Percentiles rank a stretch among this genome's conserved stretches.
These are phyloP conservation scores for Colletotrichum orbiculare DNA, from an alignment of 2,329 filamentous ascomycete species.

Conservation along the genomic window DNA sequence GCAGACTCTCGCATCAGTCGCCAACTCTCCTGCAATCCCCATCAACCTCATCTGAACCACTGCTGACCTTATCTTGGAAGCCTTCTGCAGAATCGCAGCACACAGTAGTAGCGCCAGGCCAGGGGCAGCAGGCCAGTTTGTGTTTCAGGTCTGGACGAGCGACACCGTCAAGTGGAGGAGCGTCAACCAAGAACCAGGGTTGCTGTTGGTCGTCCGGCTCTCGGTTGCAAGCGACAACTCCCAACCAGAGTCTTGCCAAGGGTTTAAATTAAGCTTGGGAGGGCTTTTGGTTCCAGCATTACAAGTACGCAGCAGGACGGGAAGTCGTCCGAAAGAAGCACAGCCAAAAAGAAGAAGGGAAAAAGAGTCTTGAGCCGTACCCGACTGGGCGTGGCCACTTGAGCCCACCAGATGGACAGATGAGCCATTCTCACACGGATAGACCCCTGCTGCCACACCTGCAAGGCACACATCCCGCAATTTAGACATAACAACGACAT, in stretches of 20 bases:
- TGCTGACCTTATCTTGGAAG: slow-evolving; percentile 7
- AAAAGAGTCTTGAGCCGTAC: background rate
- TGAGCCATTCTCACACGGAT: background rate
- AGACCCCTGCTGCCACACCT: slow-evolving; percentile 16
- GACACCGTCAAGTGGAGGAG: slow-evolving; percentile 7
- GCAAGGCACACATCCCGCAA: slow-evolving; percentile 36
- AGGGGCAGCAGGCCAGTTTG: slow-evolving; percentile 24
- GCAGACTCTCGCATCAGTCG: background rate
- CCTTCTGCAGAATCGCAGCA: background rate
- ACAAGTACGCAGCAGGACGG: slow-evolving; percentile 1
- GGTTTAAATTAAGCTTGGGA: slow-evolving; percentile 30
- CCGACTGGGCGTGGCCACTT: background rate
- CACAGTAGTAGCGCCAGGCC: slow-evolving; percentile 30
- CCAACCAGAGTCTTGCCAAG: slow-evolving; percentile 5
- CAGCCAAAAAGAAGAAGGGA: background rate
- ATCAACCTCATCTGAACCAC: background rate
- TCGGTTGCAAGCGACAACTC: slow-evolving; percentile 9
- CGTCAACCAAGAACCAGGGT: background rate
- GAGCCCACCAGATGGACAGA: background rate
- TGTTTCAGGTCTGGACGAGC: slow-evolving; percentile 33
- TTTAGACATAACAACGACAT: slow-evolving; percentile 33
- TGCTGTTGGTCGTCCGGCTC: slow-evolving; percentile 12
- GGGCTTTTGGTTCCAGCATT: background rate
- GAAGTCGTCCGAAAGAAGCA: background rate
- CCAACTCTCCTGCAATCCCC: background rate